Evolutionary conservation across 2,329 filamentous ascomycete genomes (phyloP), one percentile per base, ranked within the genome.

Genomic region (Arthrobotrys megalospora): DNA sequence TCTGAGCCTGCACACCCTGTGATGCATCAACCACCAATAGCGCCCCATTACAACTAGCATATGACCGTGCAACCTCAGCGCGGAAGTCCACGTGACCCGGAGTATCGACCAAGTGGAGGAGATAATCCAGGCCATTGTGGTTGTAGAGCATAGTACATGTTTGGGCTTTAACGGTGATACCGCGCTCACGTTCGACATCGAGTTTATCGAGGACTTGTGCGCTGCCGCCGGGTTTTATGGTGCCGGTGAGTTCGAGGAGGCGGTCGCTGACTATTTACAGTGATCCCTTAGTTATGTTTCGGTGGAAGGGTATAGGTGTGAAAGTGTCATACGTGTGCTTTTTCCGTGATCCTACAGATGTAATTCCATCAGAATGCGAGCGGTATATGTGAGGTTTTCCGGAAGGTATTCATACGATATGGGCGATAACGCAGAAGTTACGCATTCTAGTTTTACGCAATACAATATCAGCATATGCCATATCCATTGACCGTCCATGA

Each of bases 371-470:
- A 80, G 76, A 67, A 48, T 24, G 36, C 12, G 19, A 64, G 45
- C n/a, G 4, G 53, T 43, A 41, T 24, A 71, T 65, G 28, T 45
- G 36, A 32, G 60, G 28, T 60, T 60, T 60, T 60, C 52, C 32
- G 50, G 28, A 58, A 58, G 62, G 65, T 66, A 52, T 45, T 80
- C 81, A 72, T 76, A 82, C 81, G 83, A 99, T 96, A 84, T 99
- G 96, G 8, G 96, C 96, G 64, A 99, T 95, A 82, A 99, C 98
- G 85, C 96, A 99, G 84, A 99, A 99, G 85, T 99, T 99, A 80
- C 96, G 91, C 82, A 89, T 77, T 71, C 73, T 77, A 62, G 64
- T 43, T 24, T 34, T 53, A 45, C 47, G 6, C 19, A 3, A 34
- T 1, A 53, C 1, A 16, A 34, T 28, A 24, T 52, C 45, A 43